Evolutionary conservation across 2,329 filamentous ascomycete species (phyloP), one percentile per base, ranked within the genome.

Genomic region (Dactylellina parvicollis): DNA sequence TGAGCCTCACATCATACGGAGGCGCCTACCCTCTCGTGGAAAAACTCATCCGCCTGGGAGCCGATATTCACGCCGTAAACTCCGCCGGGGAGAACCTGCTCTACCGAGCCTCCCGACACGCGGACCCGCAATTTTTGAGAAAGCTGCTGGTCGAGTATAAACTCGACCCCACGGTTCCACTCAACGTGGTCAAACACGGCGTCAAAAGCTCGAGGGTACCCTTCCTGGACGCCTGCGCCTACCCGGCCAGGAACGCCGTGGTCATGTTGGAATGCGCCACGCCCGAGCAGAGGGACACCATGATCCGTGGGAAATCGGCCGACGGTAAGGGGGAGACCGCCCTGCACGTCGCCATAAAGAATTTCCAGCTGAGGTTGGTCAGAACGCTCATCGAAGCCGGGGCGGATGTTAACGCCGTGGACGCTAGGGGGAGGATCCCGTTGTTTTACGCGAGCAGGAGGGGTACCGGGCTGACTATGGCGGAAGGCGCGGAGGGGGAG

Each of bases 341-440:
- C 18, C 40, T 72, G 14, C 67, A 72, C 22, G n/a, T 59, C 2
- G 22, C 20, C n/a, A 54, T 32, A 9, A 65, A 65, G 30, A 20
- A 26, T 20, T 44, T 28, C 3, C 5, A 24, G 0, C 14, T 65
- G 24, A 46, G 20, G 22, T 20, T 38, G 0, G 59, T 72, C 1
- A 57, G 67, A 16, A 36, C 14, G 26, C 38, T 72, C 4, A 65
- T 72, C 22, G 52, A 52, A 9, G 52, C 59, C n/a, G 67, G 67
- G 4, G 67, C 67, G 14, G 67, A 72, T 34, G 36, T 65, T 7
- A 60, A 72, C 32, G 67, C 67, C 1, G 59, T 65, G 12, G 67
- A 72, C 34, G 59, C 52, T 2, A 14, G 55, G 30, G 67, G 67
- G 3, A 26, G 52, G 10, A 65, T 59, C 3, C 67, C 67, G 18